Evolutionary conservation across 768 basidiomycete genomes (phyloP), one percentile per base, ranked within the genome.

Genomic region (Kwoniella bestiolae): DNA sequence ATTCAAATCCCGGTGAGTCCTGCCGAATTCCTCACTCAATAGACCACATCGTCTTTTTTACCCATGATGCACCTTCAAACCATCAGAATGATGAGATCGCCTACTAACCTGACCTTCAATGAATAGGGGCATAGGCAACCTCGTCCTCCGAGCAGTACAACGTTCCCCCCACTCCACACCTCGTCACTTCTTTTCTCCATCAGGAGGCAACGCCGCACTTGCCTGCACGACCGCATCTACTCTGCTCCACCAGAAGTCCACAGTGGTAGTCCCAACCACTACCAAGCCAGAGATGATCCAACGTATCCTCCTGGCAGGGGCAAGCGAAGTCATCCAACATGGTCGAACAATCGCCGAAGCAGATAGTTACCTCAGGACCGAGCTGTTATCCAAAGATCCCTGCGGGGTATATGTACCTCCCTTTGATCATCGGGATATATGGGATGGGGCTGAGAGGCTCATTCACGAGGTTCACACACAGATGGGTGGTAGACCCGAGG

Each of bases 121-220:
- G 26, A 25, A 8, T 41, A 74, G 73, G 21, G 70, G 70, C 9
- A 67, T 74, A 53, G 73, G 73, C 18, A 74, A 74, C 45, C 50
- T 74, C 31, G 56, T 74, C n/a, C 64, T 60, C 8, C 38, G 60
- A 35, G 59, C 44, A 18, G 44, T 74, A 28, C 60, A 44, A 21
- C 11, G 26, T 6, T 25, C 62, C n/a, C 62, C 32, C 23, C 28
- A 60, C 8, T 55, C 65, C 14, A 14, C 28, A 29, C 60, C 56
- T 16, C 59, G 52, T 11, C 70, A 74, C 32, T 71, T 78, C 53
- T 66, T 70, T 56, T 53, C 59, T 45, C 70, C 75, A 0, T 73
- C 71, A 18, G 78, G 74, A 5, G 78, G 78, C 3, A 79, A 79
- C 31, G 78, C 78, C 26, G 78, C 75, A 21, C 60, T 74, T 23